phyloP scores from a whole-genome alignment of 805 yeast species.

The Lipomyces japonicus region DNA sequence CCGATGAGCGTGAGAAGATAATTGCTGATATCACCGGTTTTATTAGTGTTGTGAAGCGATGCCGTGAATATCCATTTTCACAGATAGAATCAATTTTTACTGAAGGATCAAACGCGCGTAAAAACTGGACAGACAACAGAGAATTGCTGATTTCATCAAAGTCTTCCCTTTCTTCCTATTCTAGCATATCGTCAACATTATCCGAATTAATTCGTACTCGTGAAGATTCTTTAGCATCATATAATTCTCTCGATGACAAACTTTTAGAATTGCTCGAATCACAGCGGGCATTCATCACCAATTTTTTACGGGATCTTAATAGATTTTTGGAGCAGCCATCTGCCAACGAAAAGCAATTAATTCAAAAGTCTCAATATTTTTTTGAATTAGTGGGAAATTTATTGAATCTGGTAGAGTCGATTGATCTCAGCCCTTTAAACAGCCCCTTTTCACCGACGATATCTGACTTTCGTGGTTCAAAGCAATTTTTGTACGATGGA shows the following conservation, averaged over 20 bases:
- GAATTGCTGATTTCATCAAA: not conserved
- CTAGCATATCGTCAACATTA: conserved; percentile 4
- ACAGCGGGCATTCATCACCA: conserved; percentile 6
- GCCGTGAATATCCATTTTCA: not conserved
- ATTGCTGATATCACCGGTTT: not conserved
- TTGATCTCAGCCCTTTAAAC: conserved; percentile 30
- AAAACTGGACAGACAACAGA: conserved; percentile 12
- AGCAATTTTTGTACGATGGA: conserved; percentile 59
- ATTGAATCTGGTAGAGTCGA: conserved; percentile 40
- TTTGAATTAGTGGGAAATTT: conserved; percentile 23
- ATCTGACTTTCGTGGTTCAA: conserved; percentile 63
- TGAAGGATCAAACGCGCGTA: not conserved
- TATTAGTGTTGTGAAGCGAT: conserved; percentile 5
- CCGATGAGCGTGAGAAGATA: conserved; percentile 6
- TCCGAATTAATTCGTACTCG: conserved; percentile 9
- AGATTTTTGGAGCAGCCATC: conserved; percentile 16
- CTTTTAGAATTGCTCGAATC: conserved; percentile 8
- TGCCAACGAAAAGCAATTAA: conserved; percentile 12
- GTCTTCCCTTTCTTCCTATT: not conserved
- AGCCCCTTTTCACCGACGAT: conserved; percentile 23
- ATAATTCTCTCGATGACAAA: conserved; percentile 10
- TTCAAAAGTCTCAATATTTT: conserved; percentile 11
- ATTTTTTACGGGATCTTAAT: conserved; percentile 13
- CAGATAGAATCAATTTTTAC: not conserved
- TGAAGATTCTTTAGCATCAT: conserved; percentile 7